Conservation (phyloP, 768 basidiomycete species). For the Kwoniella mangroviensis region DNA sequence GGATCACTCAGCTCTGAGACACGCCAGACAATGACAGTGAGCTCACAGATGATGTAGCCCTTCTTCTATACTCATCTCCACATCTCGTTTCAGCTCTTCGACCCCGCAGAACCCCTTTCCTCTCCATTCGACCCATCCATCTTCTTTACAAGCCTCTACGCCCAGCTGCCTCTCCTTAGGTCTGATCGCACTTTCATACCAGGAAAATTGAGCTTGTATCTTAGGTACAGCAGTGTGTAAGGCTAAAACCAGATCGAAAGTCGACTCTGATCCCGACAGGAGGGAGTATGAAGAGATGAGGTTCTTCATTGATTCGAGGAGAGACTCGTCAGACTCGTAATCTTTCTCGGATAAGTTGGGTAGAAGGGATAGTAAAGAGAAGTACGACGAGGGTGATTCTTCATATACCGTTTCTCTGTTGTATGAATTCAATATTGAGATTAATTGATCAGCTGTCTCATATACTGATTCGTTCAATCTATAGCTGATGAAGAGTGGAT, state of each 20-base stretch:
- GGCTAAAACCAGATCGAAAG: conserved; percentile 73
- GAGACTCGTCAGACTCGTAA: conserved; percentile 56
- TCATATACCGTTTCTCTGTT: conserved; percentile 70
- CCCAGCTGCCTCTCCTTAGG: conserved; percentile 31
- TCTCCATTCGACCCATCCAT: conserved; percentile 56
- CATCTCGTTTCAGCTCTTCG: conserved; percentile 45
- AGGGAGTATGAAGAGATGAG: conserved; percentile 57
- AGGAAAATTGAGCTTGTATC: conserved; percentile 80
- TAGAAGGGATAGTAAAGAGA: conserved; percentile 72
- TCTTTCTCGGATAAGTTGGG: conserved; percentile 58
- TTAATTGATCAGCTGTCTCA: neutral
- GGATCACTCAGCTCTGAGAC: neutral
- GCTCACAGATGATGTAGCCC: conserved; percentile 32
- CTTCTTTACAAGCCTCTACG: conserved; percentile 36
- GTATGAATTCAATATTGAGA: neutral
- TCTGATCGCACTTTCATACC: conserved; percentile 62
- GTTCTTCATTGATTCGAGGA: conserved; percentile 46
- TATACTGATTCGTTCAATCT: neutral
- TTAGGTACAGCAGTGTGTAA: conserved; percentile 79
- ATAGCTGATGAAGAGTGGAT: no score
- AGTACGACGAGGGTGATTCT: conserved; percentile 75
- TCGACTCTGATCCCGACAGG: conserved; percentile 63
- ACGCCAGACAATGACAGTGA: neutral
- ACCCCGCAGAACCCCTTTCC: conserved; percentile 52
- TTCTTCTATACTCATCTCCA: conserved; percentile 51